Evolutionary conservation across 2,329 filamentous ascomycete species (phyloP).

Genomic region (Dactylellina parvicollis): DNA sequence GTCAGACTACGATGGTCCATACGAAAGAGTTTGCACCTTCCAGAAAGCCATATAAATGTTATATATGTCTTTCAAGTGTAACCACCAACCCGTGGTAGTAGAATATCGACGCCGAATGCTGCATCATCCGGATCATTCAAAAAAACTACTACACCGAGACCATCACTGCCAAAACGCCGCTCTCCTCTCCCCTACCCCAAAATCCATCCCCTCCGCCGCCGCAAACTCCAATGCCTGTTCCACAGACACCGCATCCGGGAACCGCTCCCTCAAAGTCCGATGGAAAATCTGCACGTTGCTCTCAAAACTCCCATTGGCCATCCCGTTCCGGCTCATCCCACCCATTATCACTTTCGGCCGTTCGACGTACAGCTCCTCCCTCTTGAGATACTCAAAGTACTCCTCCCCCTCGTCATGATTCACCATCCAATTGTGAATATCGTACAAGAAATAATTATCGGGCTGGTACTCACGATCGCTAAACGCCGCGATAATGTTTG

Average conservation of each 20-base stretch:
- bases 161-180: slow-evolving; percentile 24
- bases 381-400: slow-evolving; percentile 17
- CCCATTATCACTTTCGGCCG: slow-evolving; percentile 24
- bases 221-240: slow-evolving; percentile 46
- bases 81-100: too few relatives aligned
- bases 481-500: slow-evolving; percentile 48
- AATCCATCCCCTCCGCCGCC: slow-evolving; percentile 36
- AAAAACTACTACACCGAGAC: too few relatives aligned
- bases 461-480: slow-evolving; percentile 36
- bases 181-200: slow-evolving; percentile 22
- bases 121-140: too few relatives aligned
- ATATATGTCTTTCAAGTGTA: too few relatives aligned
- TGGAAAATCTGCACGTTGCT: slow-evolving; percentile 37
- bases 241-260: slow-evolving; percentile 26
- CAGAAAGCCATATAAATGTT: too few relatives aligned
- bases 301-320: slow-evolving; percentile 11
- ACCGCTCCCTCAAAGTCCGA: slow-evolving; percentile 33
- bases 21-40: too few relatives aligned
- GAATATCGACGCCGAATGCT: too few relatives aligned
- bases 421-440: slow-evolving; percentile 44
- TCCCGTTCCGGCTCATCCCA: slow-evolving; percentile 7
- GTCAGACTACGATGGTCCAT: too few relatives aligned
- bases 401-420: slow-evolving; percentile 28
- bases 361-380: slow-evolving; percentile 29
- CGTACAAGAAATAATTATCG: slow-evolving; percentile 42